Evolutionary conservation across 441 rosid species (phyloP).

Genomic region (Macaranga tanarius): DNA sequence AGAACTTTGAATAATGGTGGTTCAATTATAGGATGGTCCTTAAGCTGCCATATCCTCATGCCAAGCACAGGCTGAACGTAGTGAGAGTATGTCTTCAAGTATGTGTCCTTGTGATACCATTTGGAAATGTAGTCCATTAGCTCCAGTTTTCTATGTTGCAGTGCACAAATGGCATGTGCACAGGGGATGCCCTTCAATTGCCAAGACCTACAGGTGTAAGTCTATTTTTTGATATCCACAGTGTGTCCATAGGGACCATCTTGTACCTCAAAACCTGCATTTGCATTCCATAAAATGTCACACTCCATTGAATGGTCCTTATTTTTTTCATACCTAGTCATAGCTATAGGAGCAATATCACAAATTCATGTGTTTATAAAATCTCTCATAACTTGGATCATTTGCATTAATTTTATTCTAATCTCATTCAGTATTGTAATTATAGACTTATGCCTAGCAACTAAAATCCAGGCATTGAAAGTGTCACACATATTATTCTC

Average conservation of each 20-base stretch:
- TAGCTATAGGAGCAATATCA: background rate
- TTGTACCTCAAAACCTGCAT: background rate
- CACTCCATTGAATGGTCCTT: background rate
- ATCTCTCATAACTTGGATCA: background rate
- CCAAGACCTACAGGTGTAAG: background rate
- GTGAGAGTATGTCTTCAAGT: background rate
- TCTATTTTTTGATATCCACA: background rate
- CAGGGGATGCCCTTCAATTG: background rate
- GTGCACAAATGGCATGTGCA: background rate
- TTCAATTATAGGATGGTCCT: too few species aligned
- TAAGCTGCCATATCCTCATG: too few species aligned
- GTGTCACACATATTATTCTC: background rate
- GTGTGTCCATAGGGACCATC: background rate
- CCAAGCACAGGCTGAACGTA: too few species aligned
- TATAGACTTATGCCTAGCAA: background rate
- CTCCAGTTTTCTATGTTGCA: background rate
- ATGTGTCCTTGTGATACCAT: background rate
- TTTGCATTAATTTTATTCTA: background rate
- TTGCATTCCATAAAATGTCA: background rate
- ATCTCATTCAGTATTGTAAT: background rate
- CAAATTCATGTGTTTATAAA: background rate
- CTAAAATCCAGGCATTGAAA: background rate
- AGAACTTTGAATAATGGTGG: too few species aligned
- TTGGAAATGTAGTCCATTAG: background rate
- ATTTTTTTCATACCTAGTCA: background rate